These are phyloP conservation scores for Trypanosoma avium DNA, from an alignment of 208 protist species.

Conservation along the genomic window DNA sequence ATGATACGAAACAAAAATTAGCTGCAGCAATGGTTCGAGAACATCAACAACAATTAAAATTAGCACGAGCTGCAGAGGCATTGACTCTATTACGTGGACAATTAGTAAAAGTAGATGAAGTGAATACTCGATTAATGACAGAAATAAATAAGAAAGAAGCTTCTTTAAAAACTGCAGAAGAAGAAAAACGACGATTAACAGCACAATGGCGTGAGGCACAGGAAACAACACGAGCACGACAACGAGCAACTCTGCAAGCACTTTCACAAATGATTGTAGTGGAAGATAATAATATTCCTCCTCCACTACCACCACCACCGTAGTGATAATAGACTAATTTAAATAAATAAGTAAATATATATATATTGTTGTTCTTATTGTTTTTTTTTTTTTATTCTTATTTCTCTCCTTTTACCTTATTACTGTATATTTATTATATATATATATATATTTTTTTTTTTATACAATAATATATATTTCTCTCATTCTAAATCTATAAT, in stretches of 20 bases:
- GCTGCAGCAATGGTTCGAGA: constrained; percentile 15
- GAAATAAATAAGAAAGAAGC: constrained; percentile 29
- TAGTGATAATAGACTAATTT: no score
- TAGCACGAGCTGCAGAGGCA: constrained; percentile 26
- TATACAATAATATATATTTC: no score
- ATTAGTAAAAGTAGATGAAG: constrained; percentile 21
- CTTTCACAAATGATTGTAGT: constrained; percentile 52
- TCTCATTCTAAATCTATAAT: background rate
- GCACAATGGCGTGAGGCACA: constrained; percentile 38
- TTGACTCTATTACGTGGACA: constrained; percentile 21
- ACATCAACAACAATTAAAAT: constrained; percentile 21
- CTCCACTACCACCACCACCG: no score
- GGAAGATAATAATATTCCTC: background rate
- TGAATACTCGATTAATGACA: constrained; percentile 8
- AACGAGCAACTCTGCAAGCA: constrained; percentile 51
- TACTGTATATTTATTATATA: background rate
- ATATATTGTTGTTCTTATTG: background rate
- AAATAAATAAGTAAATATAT: no score
- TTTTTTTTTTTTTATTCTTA: background rate
- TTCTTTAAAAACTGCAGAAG: constrained; percentile 1
- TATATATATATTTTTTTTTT: background rate
- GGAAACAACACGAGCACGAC: constrained; percentile 34
- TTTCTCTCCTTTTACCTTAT: background rate
- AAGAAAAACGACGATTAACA: constrained; percentile 26
- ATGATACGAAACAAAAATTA: constrained; percentile 23